These are phyloP conservation scores for Paecilomyces fulvus DNA, from an alignment of 2,329 filamentous ascomycete species.

Conservation along the genomic window DNA sequence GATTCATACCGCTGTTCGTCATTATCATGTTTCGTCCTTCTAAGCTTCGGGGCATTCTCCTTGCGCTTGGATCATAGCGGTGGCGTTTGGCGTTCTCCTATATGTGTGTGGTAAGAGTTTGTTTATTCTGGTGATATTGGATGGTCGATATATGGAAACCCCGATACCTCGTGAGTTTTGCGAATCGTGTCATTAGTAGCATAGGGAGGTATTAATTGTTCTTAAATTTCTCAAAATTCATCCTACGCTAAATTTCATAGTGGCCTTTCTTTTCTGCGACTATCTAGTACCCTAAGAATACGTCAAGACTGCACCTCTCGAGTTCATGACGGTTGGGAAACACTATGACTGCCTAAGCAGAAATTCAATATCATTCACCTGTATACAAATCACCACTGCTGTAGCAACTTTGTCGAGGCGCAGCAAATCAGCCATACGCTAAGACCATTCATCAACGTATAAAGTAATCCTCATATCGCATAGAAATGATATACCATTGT, in stretches of 20 bases:
- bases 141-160: neutral
- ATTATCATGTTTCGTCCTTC: neutral
- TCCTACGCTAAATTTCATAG: neutral
- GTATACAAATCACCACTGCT: neutral
- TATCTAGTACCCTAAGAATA: neutral
- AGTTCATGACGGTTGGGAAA: too few species aligned
- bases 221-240: neutral
- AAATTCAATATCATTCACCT: neutral
- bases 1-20: slow-evolving; percentile 7
- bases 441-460: too few species aligned
- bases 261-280: neutral
- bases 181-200: neutral
- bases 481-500: too few species aligned
- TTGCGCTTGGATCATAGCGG: slow-evolving; percentile 5
- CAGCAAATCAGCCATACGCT: too few species aligned
- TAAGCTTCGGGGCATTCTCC: slow-evolving; percentile 5
- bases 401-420: too few species aligned
- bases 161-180: neutral
- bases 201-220: neutral
- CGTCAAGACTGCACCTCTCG: too few species aligned
- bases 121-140: neutral
- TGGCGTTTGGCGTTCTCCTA: slow-evolving; percentile 12
- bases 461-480: too few species aligned
- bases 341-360: neutral
- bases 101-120: neutral